These are phyloP conservation scores for Microbotryum silenes-acaulis DNA, from an alignment of 1,284 basidiomycete genomes.

Conservation along the genomic window DNA sequence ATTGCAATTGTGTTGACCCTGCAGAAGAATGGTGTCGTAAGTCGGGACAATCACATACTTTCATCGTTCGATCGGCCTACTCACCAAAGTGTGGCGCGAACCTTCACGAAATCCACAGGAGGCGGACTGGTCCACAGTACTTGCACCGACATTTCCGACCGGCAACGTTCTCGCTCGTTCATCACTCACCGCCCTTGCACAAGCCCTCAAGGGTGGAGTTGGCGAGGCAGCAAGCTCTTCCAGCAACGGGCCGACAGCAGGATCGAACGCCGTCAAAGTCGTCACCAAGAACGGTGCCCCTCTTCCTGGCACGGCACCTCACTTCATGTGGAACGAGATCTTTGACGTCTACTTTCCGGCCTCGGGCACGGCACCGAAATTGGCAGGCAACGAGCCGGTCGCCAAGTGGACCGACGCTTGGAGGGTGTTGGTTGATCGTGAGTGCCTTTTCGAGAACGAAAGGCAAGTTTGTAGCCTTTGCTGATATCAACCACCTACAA, in stretches of 20 bases:
- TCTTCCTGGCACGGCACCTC: slow-evolving; percentile 73
- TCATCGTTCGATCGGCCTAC: neutral
- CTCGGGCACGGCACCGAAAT: slow-evolving; percentile 10
- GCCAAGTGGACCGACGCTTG: slow-evolving; percentile 85
- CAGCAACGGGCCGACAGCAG: slow-evolving; percentile 26
- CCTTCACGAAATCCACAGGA: slow-evolving; percentile 34
- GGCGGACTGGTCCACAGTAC: slow-evolving; percentile 60
- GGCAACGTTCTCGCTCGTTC: slow-evolving; percentile 52
- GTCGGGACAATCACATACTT: slow-evolving; percentile 15
- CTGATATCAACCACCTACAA: neutral
- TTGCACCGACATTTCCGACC: slow-evolving; percentile 62
- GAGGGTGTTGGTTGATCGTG: slow-evolving; percentile 80
- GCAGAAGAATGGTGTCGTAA: slow-evolving; percentile 51
- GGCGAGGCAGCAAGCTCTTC: slow-evolving; percentile 34
- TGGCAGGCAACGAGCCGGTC: slow-evolving; percentile 39
- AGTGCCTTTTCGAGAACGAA: slow-evolving; percentile 27
- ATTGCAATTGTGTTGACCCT: slow-evolving; percentile 69
- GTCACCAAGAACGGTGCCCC: slow-evolving; percentile 35
- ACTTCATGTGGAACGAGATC: slow-evolving; percentile 84
- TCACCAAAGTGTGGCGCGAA: neutral
- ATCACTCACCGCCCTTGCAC: slow-evolving; percentile 52
- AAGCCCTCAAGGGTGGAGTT: slow-evolving; percentile 55
- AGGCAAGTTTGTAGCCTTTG: neutral
- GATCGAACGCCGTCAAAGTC: slow-evolving; percentile 29
- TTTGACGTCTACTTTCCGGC: slow-evolving; percentile 63